Base-by-base conservation (phyloP, 768 basidiomycete species). In the Guyanaporus albipodus region DNA sequence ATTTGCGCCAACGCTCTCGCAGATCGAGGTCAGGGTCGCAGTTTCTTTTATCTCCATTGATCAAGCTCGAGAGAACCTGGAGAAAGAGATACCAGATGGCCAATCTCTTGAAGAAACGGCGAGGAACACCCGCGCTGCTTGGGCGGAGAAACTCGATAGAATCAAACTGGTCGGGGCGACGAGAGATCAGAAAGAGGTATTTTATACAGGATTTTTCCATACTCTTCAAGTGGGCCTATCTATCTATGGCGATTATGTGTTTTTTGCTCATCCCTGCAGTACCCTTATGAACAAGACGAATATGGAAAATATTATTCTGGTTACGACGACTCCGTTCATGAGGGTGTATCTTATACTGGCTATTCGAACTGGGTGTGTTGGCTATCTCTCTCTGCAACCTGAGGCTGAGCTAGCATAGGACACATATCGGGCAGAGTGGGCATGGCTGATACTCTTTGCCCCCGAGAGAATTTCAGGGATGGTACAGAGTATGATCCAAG, bases 401-500 rank as follows among this genome's bases (percentile, higher is more conserved):
- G 32, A 23, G 29, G 4, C 8, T 48, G 4, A 46, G 23, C 3
- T n/a, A 44, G 7, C 48, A 8, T 56, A 86, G 85, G 87, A 91
- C 56, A 89, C 82, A 0, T 91, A 76, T 62, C 80, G 88, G 11
- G 87, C 88, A 0, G 76, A 77, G 44, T 90, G 87, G 82, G 84
- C 83, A 0, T 87, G 85, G 80, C 76, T 83, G 36, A 83, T 91
- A 33, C 69, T 91, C 2, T 74, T 90, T 14, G 82, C 82, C 0
- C 87, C 90, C 0, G 87, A 91, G 55, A 71, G 85, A n/a, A 68
- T 90, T 9, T 76, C 83, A 0, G 83, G 75, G 1, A 87, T 91
- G 81, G 73, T 91, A 3, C 75, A 70, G 42, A 87, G 85, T 49
- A 91, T 91, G 88, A 65, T 91, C 17, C 80, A 83, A 41, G 87